Evolutionary conservation across 2,329 filamentous ascomycete species (phyloP).

Genomic region (Colletotrichum godetiae): DNA sequence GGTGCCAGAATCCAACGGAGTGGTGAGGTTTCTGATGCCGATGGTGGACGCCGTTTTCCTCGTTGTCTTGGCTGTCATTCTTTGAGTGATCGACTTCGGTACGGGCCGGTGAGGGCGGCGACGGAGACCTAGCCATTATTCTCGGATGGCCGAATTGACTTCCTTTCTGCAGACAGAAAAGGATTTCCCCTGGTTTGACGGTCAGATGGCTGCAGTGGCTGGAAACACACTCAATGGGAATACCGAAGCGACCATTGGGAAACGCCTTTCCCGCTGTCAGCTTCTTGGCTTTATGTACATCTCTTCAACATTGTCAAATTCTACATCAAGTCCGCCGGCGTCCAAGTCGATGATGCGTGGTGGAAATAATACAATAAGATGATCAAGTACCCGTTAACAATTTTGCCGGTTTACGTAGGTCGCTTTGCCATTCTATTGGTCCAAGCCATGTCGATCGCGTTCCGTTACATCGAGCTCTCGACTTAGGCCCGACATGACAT

Average conservation of each 20-base stretch:
- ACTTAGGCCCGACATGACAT: background rate
- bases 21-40: constrained; percentile 35
- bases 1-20: constrained; percentile 59
- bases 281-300: constrained; percentile 16
- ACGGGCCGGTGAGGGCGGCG: no score
- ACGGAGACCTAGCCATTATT: background rate
- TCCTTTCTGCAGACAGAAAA: background rate
- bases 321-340: no score
- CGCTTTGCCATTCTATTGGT: background rate
- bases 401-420: background rate
- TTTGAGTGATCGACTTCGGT: background rate
- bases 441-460: background rate
- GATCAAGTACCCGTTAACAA: constrained; percentile 2
- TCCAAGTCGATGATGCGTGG: constrained; percentile 25
- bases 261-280: background rate
- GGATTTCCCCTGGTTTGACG: background rate
- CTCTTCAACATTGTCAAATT: background rate
- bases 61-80: background rate
- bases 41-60: background rate
- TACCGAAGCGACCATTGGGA: background rate
- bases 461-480: background rate
- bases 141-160: background rate
- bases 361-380: background rate
- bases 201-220: background rate
- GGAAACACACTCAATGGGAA: background rate